Conservation (phyloP, 2,329 filamentous ascomycete genomes). For the Neocatenulostroma microsporum region DNA sequence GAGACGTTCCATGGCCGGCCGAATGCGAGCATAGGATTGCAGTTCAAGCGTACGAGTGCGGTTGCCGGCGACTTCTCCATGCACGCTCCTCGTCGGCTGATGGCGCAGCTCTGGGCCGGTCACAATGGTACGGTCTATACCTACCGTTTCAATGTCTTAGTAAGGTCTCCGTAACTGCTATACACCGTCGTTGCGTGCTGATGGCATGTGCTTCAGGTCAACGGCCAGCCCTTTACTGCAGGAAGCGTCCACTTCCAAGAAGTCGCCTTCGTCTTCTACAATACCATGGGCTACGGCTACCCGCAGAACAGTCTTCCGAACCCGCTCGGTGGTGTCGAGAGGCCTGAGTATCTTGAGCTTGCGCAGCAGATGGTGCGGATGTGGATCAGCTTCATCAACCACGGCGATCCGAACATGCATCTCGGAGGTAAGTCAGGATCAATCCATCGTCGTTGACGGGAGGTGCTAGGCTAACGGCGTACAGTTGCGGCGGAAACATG, state of each 20-base stretch:
- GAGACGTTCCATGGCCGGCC: conserved; percentile 16
- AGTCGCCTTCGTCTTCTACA: conserved; percentile 49
- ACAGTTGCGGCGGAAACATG: conserved; percentile 28
- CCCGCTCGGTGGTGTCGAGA: conserved; percentile 15
- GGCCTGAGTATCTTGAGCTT: conserved; percentile 35
- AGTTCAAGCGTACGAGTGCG: conserved; percentile 18
- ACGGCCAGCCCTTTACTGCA: conserved; percentile 19
- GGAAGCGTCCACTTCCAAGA: conserved; percentile 41
- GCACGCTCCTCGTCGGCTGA: conserved; percentile 14
- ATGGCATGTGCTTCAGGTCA: conserved; percentile 13
- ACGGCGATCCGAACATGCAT: conserved; percentile 34
- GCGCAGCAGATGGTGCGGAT: conserved; percentile 44
- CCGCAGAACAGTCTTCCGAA: conserved; percentile 28
- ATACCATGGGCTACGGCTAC: conserved; percentile 36
- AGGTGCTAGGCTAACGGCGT: too few species aligned
- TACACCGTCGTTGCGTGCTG: neutral
- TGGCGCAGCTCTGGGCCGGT: conserved; percentile 16
- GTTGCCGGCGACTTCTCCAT: conserved; percentile 17
- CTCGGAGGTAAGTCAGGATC: conserved; percentile 17
- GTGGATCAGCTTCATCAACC: conserved; percentile 47
- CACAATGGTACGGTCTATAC: conserved; percentile 22
- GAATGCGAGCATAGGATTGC: conserved; percentile 13
- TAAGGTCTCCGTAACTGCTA: conserved; percentile 9
- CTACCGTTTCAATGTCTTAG: conserved; percentile 41
- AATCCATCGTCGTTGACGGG: conserved; percentile 6